These are phyloP conservation scores for Scheffersomyces amazonensis DNA, from an alignment of 805 yeast genomes.

Conservation along the genomic window DNA sequence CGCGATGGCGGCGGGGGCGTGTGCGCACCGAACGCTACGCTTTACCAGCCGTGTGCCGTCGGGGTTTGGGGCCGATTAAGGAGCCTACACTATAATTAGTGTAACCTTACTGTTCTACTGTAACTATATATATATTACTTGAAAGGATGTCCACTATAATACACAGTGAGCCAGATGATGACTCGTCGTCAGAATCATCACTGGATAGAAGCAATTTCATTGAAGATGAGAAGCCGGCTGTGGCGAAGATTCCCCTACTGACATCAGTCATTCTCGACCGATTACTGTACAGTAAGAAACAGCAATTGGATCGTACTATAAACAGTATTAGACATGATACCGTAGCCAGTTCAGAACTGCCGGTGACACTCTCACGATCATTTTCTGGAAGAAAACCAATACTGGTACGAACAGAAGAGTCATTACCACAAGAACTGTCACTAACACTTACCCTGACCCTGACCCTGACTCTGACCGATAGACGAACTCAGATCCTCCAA, in stretches of 20 bases:
- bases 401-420: too few relatives aligned
- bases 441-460: background rate
- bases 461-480: background rate
- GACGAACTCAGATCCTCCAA: background rate
- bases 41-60: too few relatives aligned
- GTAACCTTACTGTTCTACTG: too few relatives aligned
- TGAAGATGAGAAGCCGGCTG: slow-evolving; percentile 6
- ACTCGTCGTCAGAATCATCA: slow-evolving; percentile 2
- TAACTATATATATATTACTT: too few relatives aligned
- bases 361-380: background rate
- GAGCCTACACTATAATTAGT: too few relatives aligned
- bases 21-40: too few relatives aligned
- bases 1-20: slow-evolving; percentile 1
- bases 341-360: background rate
- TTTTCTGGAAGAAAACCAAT: too few relatives aligned
- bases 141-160: slow-evolving; percentile 1
- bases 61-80: too few relatives aligned
- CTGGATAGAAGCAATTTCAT: background rate
- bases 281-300: slow-evolving; percentile 8
- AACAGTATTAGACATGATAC: background rate
- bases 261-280: slow-evolving; percentile 14
- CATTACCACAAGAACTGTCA: background rate
- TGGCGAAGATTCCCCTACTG: slow-evolving; percentile 15
- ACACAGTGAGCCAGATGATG: slow-evolving; percentile 7
- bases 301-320: slow-evolving; percentile 6